A percentile compares a stretch with the other conserved stretches of the same genome.
These are phyloP conservation scores for Eutrema japonicum DNA, from an alignment of 345 rosid genomes.

Conservation along the genomic window DNA sequence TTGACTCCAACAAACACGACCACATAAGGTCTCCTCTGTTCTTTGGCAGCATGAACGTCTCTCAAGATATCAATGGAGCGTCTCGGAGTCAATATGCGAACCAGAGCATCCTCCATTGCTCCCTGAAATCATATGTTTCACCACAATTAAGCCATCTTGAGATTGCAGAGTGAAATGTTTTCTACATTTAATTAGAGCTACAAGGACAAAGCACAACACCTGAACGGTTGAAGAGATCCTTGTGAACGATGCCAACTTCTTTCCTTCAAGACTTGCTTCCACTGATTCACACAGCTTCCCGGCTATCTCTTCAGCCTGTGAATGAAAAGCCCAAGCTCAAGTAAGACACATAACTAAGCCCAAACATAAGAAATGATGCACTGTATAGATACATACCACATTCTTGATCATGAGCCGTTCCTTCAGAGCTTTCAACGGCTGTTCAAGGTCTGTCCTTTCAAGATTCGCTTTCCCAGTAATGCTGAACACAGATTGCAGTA, in stretches of 20 bases:
- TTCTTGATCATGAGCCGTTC: conserved; percentile 99
- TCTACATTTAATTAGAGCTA: conserved; percentile 8
- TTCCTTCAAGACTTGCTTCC: conserved; percentile 94
- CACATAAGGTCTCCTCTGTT: conserved; percentile 90
- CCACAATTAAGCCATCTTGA: conserved; percentile 19
- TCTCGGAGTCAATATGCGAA: conserved; percentile 95
- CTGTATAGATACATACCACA: conserved; percentile 65
- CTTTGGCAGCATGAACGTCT: conserved; percentile 93
- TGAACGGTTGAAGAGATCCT: conserved; percentile 96
- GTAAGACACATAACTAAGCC: conserved; percentile 1
- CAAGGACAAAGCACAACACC: conserved; percentile 51
- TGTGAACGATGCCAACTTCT: conserved; percentile 93
- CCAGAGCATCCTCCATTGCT: conserved; percentile 97
- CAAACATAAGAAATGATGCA: background rate
- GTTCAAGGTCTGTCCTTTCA: conserved; percentile 91
- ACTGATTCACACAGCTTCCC: conserved; percentile 99
- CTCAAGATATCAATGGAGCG: conserved; percentile 95
- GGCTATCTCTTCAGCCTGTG: conserved; percentile 97
- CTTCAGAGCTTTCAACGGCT: conserved; percentile 93
- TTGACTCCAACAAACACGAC: conserved; percentile 98
- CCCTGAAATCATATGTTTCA: conserved; percentile 55
- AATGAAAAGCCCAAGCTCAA: conserved; percentile 8
- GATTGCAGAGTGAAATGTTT: conserved; percentile 1
- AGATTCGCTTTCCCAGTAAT: conserved; percentile 98
- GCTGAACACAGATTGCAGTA: conserved; percentile 51